Evolutionary conservation across 495 filamentous ascomycete species (phyloP).

Genomic region (Sordaria brevicollis): DNA sequence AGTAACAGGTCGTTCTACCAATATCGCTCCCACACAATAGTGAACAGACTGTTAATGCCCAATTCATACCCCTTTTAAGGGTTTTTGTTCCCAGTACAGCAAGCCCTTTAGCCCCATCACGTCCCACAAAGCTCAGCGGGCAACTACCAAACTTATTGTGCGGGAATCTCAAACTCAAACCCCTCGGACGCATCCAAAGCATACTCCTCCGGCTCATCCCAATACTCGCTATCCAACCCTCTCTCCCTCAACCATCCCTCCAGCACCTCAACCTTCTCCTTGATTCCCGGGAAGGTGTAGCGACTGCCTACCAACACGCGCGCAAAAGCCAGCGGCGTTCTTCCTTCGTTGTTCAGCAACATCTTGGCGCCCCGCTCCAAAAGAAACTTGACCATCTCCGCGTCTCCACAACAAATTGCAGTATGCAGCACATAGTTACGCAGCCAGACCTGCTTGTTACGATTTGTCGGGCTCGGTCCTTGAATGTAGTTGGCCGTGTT

Average conservation of each 20-base stretch:
- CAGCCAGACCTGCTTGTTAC: neutral
- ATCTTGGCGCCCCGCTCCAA: neutral
- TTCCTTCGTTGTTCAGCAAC: neutral
- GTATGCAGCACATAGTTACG: neutral
- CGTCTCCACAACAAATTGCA: neutral
- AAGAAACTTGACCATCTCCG: neutral
- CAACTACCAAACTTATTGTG: neutral
- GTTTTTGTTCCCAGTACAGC: neutral
- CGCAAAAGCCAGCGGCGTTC: neutral
- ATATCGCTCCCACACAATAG: too few relatives aligned
- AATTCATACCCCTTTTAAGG: neutral
- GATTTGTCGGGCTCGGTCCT: neutral
- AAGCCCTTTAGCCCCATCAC: neutral
- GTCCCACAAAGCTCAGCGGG: neutral
- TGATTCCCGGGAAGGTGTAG: neutral
- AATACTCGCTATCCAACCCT: neutral
- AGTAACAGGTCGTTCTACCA: too few relatives aligned
- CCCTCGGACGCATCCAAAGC: neutral
- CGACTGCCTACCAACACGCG: neutral
- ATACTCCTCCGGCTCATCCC: neutral
- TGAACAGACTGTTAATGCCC: neutral
- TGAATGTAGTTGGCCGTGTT: neutral
- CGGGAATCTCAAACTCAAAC: neutral
- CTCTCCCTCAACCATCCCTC: neutral
- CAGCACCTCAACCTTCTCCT: neutral